Conservation (phyloP, 805 yeast species). For the Yarrowia alimentaria region DNA sequence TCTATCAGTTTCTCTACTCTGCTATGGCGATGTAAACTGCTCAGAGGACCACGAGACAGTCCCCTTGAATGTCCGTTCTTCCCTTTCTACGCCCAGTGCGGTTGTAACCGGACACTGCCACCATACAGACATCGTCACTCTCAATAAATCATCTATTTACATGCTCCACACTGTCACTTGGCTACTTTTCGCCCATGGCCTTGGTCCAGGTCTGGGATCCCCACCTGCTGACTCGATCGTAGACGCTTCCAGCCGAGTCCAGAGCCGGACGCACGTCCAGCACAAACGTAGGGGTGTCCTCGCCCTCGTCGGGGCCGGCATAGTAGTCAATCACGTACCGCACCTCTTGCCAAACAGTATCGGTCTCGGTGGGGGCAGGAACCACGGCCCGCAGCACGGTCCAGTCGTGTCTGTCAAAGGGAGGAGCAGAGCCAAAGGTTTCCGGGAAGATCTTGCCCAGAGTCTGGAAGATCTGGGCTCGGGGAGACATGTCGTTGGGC, state of each 20-base stretch:
- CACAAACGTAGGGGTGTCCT: slow-evolving; percentile 86
- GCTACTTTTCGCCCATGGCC: slow-evolving; percentile 58
- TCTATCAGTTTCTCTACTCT: no score
- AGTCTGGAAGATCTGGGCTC: slow-evolving; percentile 67
- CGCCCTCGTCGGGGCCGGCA: slow-evolving; percentile 84
- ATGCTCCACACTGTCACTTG: neutral
- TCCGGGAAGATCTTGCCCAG: slow-evolving; percentile 72
- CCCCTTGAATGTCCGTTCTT: no score
- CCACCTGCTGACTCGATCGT: slow-evolving; percentile 71
- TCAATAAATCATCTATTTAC: no score
- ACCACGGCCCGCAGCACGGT: slow-evolving; percentile 69
- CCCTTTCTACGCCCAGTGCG: no score
- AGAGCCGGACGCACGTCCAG: slow-evolving; percentile 95
- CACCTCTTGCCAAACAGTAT: slow-evolving; percentile 60
- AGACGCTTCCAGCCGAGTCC: slow-evolving; percentile 61
- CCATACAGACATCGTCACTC: no score
- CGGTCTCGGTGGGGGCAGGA: slow-evolving; percentile 37
- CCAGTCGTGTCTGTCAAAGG: slow-evolving; percentile 99
- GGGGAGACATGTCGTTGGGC: slow-evolving; percentile 82
- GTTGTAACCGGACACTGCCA: no score
- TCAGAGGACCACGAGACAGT: no score
- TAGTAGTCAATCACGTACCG: slow-evolving; percentile 95
- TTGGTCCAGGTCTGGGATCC: slow-evolving; percentile 62
- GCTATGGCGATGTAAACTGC: no score
- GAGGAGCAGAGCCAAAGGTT: slow-evolving; percentile 71